Evolutionary conservation across 192 early-diverging fungal genomes (phyloP).

Genomic region (Backusella tuberculispora): DNA sequence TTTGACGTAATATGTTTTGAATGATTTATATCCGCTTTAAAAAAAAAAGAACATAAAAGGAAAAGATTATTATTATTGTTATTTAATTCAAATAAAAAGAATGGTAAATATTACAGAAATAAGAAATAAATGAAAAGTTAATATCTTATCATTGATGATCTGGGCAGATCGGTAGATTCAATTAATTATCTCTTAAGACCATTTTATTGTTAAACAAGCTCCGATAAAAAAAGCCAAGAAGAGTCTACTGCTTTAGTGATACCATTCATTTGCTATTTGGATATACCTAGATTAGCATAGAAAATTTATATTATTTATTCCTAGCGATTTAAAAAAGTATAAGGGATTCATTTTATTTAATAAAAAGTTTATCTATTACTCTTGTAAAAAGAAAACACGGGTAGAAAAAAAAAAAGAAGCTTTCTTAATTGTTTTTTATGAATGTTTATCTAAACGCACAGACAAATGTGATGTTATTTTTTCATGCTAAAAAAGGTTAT

Average conservation of each 20-base stretch:
- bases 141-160: too few species aligned
- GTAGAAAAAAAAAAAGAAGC: too few species aligned
- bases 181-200: constrained; percentile 2
- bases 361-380: too few species aligned
- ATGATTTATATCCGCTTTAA: not conserved
- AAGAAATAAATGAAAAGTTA: too few species aligned
- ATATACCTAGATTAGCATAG: not conserved
- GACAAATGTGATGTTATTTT: not conserved
- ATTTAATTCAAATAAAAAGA: too few species aligned
- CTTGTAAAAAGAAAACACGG: too few species aligned
- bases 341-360: too few species aligned
- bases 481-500: not conserved
- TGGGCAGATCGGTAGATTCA: not conserved
- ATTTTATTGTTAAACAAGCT: not conserved
- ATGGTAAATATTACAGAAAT: too few species aligned
- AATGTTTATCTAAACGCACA: too few species aligned
- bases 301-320: not conserved
- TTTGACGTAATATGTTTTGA: not conserved
- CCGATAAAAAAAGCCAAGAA: constrained; percentile 2
- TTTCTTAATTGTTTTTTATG: too few species aligned
- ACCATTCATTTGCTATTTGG: not conserved
- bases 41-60: not conserved
- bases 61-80: not conserved
- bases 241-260: not conserved
- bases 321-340: not conserved